phyloP scores from a whole-genome alignment of 768 basidiomycete species.

The Boletus subparvulus region DNA sequence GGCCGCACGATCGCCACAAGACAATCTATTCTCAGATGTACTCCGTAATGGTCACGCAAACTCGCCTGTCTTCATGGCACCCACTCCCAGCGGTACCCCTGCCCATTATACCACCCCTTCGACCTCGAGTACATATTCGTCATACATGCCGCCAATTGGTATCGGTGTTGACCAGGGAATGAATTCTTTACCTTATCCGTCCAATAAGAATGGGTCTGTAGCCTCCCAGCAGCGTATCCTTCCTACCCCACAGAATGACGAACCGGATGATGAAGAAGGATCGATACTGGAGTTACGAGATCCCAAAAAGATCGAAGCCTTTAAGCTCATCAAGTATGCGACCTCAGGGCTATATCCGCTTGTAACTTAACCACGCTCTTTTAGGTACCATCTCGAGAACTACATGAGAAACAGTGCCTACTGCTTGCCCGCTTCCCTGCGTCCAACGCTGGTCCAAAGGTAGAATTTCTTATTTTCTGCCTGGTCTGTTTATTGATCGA shows the following conservation, averaged over 20 bases:
- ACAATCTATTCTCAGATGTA: constrained; percentile 61
- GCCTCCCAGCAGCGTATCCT: constrained; percentile 27
- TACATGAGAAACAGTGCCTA: constrained; percentile 84
- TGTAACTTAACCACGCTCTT: background rate
- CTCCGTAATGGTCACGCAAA: constrained; percentile 49
- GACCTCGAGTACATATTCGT: constrained; percentile 32
- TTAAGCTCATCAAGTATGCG: constrained; percentile 76
- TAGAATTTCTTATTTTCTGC: constrained; percentile 28
- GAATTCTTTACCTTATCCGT: constrained; percentile 49
- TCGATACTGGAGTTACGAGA: constrained; percentile 41
- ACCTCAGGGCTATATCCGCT: background rate
- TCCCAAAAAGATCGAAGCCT: constrained; percentile 74
- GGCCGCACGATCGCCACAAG: constrained; percentile 42
- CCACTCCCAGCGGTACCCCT: constrained; percentile 41
- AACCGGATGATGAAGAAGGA: constrained; percentile 55
- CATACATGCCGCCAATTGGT: constrained; percentile 58
- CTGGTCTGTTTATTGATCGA: constrained; percentile 1
- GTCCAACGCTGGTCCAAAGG: constrained; percentile 88
- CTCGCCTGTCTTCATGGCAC: constrained; percentile 63
- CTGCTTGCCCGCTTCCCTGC: constrained; percentile 82
- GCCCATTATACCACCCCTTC: constrained; percentile 44
- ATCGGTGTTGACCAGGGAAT: constrained; percentile 57
- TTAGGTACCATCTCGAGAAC: constrained; percentile 88
- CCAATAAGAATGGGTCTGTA: constrained; percentile 30
- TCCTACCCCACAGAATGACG: constrained; percentile 33